Conservation (phyloP, 345 rosid genomes). For the Triadica sebifera region DNA sequence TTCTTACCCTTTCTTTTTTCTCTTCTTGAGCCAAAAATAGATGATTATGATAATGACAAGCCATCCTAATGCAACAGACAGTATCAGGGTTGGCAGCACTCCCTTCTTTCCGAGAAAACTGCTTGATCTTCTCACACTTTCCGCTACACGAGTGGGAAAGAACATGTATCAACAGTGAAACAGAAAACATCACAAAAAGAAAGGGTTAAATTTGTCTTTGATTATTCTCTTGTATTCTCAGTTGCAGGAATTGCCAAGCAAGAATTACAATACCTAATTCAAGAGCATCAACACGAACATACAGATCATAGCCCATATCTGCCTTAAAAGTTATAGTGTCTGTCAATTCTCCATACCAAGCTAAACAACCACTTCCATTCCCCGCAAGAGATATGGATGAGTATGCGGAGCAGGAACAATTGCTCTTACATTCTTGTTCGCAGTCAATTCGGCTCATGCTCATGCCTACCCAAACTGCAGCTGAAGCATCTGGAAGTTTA, state of each 20-base stretch:
- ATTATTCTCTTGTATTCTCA: too few species aligned
- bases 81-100: neutral
- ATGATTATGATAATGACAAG: neutral
- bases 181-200: too few species aligned
- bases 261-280: constrained; percentile 1
- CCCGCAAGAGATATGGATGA: neutral
- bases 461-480: neutral
- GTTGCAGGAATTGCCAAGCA: too few species aligned
- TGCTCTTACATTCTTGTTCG: neutral
- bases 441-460: constrained; percentile 2
- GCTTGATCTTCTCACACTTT: neutral
- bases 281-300: constrained; percentile 2
- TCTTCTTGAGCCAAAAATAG: neutral
- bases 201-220: too few species aligned
- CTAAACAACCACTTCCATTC: constrained; percentile 10
- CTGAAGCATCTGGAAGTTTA: constrained; percentile 9
- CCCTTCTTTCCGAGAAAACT: neutral
- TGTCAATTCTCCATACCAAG: constrained; percentile 15
- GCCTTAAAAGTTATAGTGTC: neutral
- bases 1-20: too few species aligned
- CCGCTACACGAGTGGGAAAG: neutral
- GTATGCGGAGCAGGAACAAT: neutral
- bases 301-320: neutral
- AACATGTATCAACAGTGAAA: too few species aligned
- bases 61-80: neutral